Conservation (phyloP, 2,329 filamentous ascomycete species). For the Colletotrichum siamense region DNA sequence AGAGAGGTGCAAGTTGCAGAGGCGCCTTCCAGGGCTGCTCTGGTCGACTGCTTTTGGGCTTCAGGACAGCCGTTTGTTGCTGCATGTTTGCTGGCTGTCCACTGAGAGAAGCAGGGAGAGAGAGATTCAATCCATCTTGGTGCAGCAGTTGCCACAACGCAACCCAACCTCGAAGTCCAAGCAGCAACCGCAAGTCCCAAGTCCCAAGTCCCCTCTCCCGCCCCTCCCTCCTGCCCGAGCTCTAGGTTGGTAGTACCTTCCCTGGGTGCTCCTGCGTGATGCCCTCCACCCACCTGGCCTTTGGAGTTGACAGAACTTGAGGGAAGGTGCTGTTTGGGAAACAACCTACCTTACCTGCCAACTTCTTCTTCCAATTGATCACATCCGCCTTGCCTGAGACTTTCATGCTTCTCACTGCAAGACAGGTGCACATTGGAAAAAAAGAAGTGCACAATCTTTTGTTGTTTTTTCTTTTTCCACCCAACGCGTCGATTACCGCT, state of each 20-base stretch:
- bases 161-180: not conserved
- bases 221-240: not conserved
- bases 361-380: not conserved
- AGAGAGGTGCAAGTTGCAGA: not conserved
- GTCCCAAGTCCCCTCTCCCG: not conserved
- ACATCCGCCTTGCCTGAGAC: not conserved
- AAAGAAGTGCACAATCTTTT: not conserved
- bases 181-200: not conserved
- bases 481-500: not conserved
- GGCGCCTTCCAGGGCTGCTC: not conserved
- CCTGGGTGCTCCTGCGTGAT: constrained; percentile 7
- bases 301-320: not conserved
- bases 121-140: not conserved
- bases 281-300: not conserved
- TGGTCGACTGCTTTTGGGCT: not conserved
- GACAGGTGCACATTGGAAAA: not conserved
- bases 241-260: not conserved
- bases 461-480: not conserved
- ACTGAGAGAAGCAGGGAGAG: not conserved
- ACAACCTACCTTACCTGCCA: not conserved
- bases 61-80: not conserved
- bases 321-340: not conserved
- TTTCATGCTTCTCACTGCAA: not conserved
- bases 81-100: not conserved
- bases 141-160: not conserved